phyloP scores from a whole-genome alignment of 768 basidiomycete genomes.

The Leccinum boreale region DNA sequence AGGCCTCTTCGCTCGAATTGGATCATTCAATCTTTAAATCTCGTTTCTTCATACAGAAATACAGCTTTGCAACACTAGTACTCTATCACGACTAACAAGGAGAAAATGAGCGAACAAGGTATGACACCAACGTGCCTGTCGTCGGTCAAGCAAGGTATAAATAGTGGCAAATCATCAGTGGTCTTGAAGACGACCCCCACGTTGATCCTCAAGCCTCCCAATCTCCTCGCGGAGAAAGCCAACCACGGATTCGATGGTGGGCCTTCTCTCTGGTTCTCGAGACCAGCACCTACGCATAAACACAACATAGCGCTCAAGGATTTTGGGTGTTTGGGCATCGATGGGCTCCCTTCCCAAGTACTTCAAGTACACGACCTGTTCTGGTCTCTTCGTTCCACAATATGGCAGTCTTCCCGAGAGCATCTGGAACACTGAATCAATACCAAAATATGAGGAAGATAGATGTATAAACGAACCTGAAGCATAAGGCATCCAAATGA shows the following conservation, averaged over 20 bases:
- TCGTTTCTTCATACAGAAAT: no score
- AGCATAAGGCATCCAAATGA: slow-evolving; percentile 17
- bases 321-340: slow-evolving; percentile 3
- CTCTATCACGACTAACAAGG: no score
- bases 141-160: not conserved
- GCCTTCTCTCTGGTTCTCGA: slow-evolving; percentile 6
- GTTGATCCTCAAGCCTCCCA: not conserved
- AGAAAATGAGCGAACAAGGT: no score
- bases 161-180: not conserved
- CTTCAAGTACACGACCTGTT: slow-evolving; percentile 15
- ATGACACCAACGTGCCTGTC: no score
- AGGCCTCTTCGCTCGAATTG: no score
- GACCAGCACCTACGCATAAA: slow-evolving; percentile 13
- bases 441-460: not conserved
- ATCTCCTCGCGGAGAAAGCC: slow-evolving; percentile 3
- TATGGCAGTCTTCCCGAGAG: slow-evolving; percentile 8
- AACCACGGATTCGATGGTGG: slow-evolving; percentile 7
- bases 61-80: no score
- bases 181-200: not conserved
- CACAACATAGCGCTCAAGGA: not conserved
- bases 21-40: no score
- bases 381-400: slow-evolving; percentile 4
- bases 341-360: slow-evolving; percentile 13
- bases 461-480: slow-evolving; percentile 4
- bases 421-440: not conserved